A percentile compares a stretch with the other conserved stretches of the same genome.
These are phyloP conservation scores for Bruguiera gymnorhiza DNA, from an alignment of 345 rosid species.

Conservation along the genomic window DNA sequence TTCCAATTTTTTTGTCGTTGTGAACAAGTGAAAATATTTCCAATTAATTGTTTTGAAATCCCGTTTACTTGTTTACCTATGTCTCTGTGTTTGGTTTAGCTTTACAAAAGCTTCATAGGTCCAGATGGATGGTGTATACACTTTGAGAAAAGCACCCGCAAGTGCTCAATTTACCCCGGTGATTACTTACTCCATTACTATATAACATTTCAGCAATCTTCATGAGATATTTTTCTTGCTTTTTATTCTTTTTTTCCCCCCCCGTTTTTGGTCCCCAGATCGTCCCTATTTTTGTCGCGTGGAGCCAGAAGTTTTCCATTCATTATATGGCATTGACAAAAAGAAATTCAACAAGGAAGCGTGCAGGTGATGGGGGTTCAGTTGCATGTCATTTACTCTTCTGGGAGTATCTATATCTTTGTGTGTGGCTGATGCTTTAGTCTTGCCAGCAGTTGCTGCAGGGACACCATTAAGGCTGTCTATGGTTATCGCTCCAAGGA, in stretches of 20 bases:
- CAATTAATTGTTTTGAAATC: too few relatives aligned
- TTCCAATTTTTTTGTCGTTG: too few relatives aligned
- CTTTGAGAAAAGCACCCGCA: conserved; percentile 71
- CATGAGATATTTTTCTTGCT: neutral
- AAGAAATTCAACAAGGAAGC: conserved; percentile 75
- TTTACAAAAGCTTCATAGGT: conserved; percentile 62
- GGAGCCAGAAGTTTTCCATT: conserved; percentile 51
- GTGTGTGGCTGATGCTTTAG: neutral
- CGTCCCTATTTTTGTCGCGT: conserved; percentile 89
- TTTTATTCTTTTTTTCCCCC: too few relatives aligned
- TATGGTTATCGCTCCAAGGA: conserved; percentile 65
- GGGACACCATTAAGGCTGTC: conserved; percentile 65
- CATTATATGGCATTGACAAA: conserved; percentile 51
- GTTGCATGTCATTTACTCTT: neutral
- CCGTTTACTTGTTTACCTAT: neutral
- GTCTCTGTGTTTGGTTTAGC: conserved; percentile 28
- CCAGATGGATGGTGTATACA: conserved; percentile 85
- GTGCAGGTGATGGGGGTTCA: conserved; percentile 37
- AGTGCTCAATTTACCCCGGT: conserved; percentile 81
- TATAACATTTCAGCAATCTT: neutral
- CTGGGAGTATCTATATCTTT: neutral
- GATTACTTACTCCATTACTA: neutral
- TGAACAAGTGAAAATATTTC: too few relatives aligned
- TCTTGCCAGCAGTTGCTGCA: conserved; percentile 46
- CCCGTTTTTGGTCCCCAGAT: conserved; percentile 31